Conservation (phyloP, 768 basidiomycete species). For the Glaciozyma antarctica region DNA sequence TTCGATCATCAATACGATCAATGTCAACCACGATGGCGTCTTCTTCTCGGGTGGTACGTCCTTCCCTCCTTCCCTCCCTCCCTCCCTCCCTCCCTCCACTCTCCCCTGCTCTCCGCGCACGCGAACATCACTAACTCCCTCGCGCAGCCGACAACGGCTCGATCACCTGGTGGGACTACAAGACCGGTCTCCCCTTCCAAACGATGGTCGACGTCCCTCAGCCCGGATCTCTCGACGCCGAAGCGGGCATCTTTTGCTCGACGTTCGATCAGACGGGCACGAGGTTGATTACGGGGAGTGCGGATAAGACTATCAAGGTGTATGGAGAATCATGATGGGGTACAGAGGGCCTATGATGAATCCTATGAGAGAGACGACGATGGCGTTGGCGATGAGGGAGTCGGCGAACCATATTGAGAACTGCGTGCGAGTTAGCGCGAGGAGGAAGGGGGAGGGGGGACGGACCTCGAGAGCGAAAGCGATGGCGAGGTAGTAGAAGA, state of each 20-base stretch:
- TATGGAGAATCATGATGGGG: slow-evolving; percentile 3
- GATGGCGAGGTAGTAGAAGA: slow-evolving; percentile 11
- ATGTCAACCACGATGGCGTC: slow-evolving; percentile 89
- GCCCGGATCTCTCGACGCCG: slow-evolving; percentile 94
- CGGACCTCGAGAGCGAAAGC: neutral
- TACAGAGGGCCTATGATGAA: neutral
- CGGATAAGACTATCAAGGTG: slow-evolving; percentile 98
- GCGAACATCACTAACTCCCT: neutral
- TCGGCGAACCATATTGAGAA: slow-evolving; percentile 26
- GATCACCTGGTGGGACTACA: slow-evolving; percentile 86
- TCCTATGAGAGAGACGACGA: slow-evolving; percentile 5
- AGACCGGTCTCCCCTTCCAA: slow-evolving; percentile 90
- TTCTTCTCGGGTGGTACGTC: slow-evolving; percentile 86
- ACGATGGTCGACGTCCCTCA: slow-evolving; percentile 87
- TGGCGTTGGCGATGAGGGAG: slow-evolving; percentile 3
- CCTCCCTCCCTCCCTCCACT: neutral
- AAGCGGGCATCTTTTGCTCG: slow-evolving; percentile 92
- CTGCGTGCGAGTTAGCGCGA: neutral
- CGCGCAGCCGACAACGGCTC: slow-evolving; percentile 77
- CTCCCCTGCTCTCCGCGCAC: neutral
- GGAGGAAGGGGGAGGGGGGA: neutral
- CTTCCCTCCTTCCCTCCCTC: neutral
- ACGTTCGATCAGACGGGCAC: slow-evolving; percentile 95
- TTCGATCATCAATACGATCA: slow-evolving; percentile 91
- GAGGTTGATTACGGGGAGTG: slow-evolving; percentile 73